Evolutionary conservation across 2,329 filamentous ascomycete genomes (phyloP), one percentile per base, ranked within the genome.

Genomic region (Hymenoscyphus linearis): DNA sequence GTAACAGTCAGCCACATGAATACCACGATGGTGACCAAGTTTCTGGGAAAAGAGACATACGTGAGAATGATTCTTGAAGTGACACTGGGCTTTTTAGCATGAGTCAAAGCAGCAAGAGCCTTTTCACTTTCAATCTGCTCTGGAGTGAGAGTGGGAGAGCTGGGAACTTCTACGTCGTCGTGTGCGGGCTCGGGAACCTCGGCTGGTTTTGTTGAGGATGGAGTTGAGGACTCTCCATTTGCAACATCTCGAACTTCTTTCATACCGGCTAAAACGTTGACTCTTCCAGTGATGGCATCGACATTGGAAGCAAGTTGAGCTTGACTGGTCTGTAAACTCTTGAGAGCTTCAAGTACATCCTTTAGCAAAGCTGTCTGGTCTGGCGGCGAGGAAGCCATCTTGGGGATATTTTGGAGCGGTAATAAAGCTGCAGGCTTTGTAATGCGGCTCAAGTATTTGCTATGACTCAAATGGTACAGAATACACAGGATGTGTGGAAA

Each of bases 51-150:
- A n/a, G 31, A 36, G 47, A 71, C 70, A 64, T 64, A 73, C 72
- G 87, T 90, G 67, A 90, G 78, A 66, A 88, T 86, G 71, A 88
- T 87, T 68, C 85, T 85, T 44, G 79, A 79, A 73, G 76, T 77
- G 55, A 77, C 78, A 74, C 76, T 77, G 54, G 77, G 61, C 52
- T 66, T 70, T 44, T 65, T 61, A 36, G 67, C 62, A 58, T 70
- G 67, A 27, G 66, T 60, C 14, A 61, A 55, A 53, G 56, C 26
- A 62, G 52, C 22, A 58, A 59, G 26, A 53, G 61, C 37, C 26
- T 58, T 59, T 4, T 61, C 61, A 7, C 54, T 60, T 35, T 64
- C 68, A 52, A 70, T 56, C 47, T 70, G 61, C n/a, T 65, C 63
- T 44, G 67, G 66, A 40, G 71, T 66, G 34, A 73, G 64, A 26